phyloP scores from a whole-genome alignment of 2,329 filamentous ascomycete genomes.

The Ophiostoma sp. region DNA sequence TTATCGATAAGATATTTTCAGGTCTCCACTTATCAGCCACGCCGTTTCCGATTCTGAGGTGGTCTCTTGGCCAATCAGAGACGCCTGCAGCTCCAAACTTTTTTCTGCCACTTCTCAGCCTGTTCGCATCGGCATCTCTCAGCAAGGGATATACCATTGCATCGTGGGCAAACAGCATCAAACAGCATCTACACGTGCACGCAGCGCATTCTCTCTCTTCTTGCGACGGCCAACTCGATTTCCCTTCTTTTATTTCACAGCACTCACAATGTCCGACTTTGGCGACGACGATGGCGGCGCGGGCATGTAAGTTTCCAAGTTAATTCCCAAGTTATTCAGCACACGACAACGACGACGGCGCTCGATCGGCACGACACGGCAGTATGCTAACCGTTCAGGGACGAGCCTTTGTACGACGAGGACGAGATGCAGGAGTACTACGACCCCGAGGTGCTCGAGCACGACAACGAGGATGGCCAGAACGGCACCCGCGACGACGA shows the following conservation, averaged over 20 bases:
- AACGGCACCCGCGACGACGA: constrained; percentile 50
- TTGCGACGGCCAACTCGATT: neutral
- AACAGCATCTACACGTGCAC: neutral
- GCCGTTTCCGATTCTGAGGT: neutral
- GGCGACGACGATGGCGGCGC: constrained; percentile 56
- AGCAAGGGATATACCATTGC: neutral
- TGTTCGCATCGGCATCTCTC: neutral
- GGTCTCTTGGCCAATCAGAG: constrained; percentile 16
- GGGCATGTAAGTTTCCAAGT: constrained; percentile 46
- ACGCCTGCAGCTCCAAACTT: constrained; percentile 19
- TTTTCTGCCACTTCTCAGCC: constrained; percentile 19
- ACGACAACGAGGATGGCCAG: constrained; percentile 50
- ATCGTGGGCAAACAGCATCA: neutral
- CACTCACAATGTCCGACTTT: constrained; percentile 62
- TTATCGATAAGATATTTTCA: constrained; percentile 25
- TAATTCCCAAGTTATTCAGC: neutral
- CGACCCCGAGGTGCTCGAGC: constrained; percentile 50
- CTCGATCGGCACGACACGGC: too few species aligned
- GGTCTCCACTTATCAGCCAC: constrained; percentile 13
- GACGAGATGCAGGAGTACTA: constrained; percentile 58
- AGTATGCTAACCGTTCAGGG: constrained; percentile 38
- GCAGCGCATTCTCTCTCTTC: neutral
- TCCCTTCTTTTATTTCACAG: neutral
- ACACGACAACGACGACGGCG: too few species aligned
- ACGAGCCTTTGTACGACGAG: constrained; percentile 68